Percentiles rank a stretch among this genome's conserved stretches.
phyloP scores from a whole-genome alignment of 2,329 filamentous ascomycete genomes.

The Pseudocercospora fuligena region DNA sequence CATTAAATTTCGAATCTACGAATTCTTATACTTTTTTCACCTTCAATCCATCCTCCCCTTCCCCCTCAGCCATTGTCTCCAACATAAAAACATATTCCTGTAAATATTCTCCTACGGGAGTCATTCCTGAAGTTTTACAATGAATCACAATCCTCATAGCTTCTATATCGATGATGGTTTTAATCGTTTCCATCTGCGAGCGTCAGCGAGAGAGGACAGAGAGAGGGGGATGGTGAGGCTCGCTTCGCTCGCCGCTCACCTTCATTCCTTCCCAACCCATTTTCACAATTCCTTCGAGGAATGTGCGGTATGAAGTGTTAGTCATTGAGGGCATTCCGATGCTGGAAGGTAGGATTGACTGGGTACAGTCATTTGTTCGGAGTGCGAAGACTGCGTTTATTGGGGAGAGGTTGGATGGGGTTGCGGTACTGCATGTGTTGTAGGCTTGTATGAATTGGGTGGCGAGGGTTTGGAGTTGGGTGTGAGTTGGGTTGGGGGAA shows the following conservation, averaged over 20 bases:
- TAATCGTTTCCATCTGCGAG: not conserved
- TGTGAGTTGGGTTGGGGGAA: not conserved
- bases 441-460: not conserved
- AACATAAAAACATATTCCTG: not conserved
- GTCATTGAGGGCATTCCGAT: not conserved
- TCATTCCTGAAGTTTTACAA: not conserved
- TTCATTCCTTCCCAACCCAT: not conserved
- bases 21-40: not conserved
- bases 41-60: not conserved
- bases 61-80: not conserved
- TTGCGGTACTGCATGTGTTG: not conserved
- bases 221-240: too few relatives aligned
- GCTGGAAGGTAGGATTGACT: not conserved
- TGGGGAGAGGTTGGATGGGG: not conserved
- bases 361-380: not conserved
- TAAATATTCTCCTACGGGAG: not conserved
- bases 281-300: not conserved
- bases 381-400: not conserved
- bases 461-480: not conserved
- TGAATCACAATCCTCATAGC: not conserved
- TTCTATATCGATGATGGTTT: not conserved
- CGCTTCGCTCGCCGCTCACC: not conserved
- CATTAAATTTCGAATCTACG: slow-evolving; percentile 7
- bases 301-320: not conserved
- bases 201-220: too few relatives aligned